A percentile compares a stretch with the other conserved stretches of the same genome.
Conservation (phyloP, 2,329 filamentous ascomycete species). For the Claviceps citrina region DNA sequence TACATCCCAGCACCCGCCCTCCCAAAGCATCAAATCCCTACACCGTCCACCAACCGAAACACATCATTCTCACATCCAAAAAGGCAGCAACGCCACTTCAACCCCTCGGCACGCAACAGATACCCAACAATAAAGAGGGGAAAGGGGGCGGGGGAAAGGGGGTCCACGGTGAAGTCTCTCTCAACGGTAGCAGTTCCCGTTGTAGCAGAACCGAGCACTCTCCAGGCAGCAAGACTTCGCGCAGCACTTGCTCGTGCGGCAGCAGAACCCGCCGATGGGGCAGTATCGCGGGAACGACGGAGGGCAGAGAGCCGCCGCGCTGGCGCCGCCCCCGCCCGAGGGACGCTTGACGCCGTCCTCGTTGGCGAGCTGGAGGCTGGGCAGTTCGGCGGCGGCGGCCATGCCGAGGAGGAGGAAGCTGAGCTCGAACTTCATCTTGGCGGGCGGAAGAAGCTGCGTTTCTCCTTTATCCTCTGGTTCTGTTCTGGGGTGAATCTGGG, state of each 20-base stretch:
- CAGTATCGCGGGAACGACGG: constrained; percentile 4
- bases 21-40: no score
- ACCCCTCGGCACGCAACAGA: no score
- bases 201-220: constrained; percentile 3
- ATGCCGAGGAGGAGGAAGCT: background rate
- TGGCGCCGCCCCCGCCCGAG: background rate
- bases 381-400: background rate
- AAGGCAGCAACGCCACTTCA: no score
- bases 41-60: no score
- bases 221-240: constrained; percentile 4
- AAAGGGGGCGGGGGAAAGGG: no score
- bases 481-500: no score
- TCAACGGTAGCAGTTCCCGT: constrained; percentile 7
- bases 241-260: constrained; percentile 7
- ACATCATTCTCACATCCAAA: no score
- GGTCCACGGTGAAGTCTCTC: no score
- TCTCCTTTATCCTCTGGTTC: no score
- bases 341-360: constrained; percentile 3
- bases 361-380: constrained; percentile 1
- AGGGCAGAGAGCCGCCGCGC: background rate
- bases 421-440: background rate
- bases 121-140: no score
- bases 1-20: no score
- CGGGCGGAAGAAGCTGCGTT: no score
- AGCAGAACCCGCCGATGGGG: constrained; percentile 4